phyloP scores from a whole-genome alignment of 2,329 filamentous ascomycete species.

The Penicillium sp. region DNA sequence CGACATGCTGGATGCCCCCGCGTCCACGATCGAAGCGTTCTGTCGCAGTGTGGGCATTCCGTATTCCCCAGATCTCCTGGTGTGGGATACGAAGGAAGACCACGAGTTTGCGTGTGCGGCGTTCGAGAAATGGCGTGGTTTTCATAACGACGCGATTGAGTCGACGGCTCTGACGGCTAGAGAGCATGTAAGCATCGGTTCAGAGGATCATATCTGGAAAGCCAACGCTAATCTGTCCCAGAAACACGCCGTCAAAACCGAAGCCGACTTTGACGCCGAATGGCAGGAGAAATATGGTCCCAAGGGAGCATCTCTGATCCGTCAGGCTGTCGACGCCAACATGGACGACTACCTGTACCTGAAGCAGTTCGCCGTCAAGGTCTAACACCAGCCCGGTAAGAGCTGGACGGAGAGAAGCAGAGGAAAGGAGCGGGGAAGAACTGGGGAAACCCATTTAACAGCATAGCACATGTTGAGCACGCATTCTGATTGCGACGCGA shows the following conservation, averaged over 20 bases:
- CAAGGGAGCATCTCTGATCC: conserved; percentile 54
- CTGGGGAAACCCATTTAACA: background rate
- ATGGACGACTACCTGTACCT: conserved; percentile 58
- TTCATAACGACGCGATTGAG: conserved; percentile 89
- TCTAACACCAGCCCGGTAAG: conserved; percentile 27
- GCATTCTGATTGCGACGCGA: conserved; percentile 7
- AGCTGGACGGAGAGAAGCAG: conserved; percentile 1
- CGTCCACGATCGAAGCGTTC: conserved; percentile 67
- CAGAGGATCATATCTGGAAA: background rate
- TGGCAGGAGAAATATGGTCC: conserved; percentile 58
- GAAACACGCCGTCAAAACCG: conserved; percentile 34
- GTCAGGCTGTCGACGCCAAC: conserved; percentile 54
- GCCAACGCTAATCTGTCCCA: conserved; percentile 9
- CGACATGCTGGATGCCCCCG: conserved; percentile 81
- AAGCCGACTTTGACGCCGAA: conserved; percentile 54
- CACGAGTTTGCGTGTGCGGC: conserved; percentile 62
- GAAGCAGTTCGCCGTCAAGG: conserved; percentile 59
- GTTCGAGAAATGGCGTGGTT: conserved; percentile 96
- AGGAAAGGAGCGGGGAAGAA: conserved; percentile 1
- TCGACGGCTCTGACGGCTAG: conserved; percentile 67
- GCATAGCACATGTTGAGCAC: background rate
- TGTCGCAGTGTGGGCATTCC: conserved; percentile 75
- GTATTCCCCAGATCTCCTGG: conserved; percentile 71
- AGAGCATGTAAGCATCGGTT: conserved; percentile 35
- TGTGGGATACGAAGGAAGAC: conserved; percentile 72